Percentiles rank a stretch among this genome's conserved stretches.
Evolutionary conservation across 2,329 filamentous ascomycete species (phyloP).

Genomic region (Metarhizium sp.): DNA sequence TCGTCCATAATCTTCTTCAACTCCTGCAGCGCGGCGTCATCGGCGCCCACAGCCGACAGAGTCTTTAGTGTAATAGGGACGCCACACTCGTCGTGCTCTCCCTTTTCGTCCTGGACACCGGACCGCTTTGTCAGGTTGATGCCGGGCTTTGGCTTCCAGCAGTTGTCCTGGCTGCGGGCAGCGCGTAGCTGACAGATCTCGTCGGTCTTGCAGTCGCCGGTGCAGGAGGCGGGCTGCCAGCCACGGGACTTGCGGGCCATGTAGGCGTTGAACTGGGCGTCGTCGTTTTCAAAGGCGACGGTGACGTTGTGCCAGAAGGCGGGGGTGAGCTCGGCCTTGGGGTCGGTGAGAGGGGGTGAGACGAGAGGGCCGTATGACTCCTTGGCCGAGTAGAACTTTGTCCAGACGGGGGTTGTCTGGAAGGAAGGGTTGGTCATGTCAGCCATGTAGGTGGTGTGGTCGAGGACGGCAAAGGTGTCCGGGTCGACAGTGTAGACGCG

Average conservation of each 20-base stretch:
- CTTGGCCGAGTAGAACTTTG: slow-evolving; percentile 46
- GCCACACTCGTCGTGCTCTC: slow-evolving; percentile 19
- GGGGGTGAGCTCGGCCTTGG: slow-evolving; percentile 38
- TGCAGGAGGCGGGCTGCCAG: slow-evolving; percentile 30
- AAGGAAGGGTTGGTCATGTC: slow-evolving; percentile 37
- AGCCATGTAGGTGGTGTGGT: slow-evolving; percentile 44
- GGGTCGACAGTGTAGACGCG: slow-evolving; percentile 50
- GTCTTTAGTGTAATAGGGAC: slow-evolving; percentile 17
- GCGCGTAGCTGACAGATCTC: slow-evolving; percentile 46
- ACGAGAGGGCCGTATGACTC: slow-evolving; percentile 40
- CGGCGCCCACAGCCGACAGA: slow-evolving; percentile 16
- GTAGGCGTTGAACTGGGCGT: slow-evolving; percentile 35
- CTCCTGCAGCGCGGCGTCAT: slow-evolving; percentile 15
- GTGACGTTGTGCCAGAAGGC: slow-evolving; percentile 53
- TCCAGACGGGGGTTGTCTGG: slow-evolving; percentile 39
- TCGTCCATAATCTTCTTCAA: slow-evolving; percentile 12
- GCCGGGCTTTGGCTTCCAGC: slow-evolving; percentile 27
- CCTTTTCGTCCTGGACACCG: slow-evolving; percentile 6
- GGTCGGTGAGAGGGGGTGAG: slow-evolving; percentile 26
- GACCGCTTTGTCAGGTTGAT: slow-evolving; percentile 23
- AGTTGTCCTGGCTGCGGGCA: slow-evolving; percentile 42
- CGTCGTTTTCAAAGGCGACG: slow-evolving; percentile 32
- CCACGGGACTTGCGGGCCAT: slow-evolving; percentile 38
- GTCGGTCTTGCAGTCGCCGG: slow-evolving; percentile 28
- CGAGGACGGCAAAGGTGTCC: slow-evolving; percentile 44